Percentiles rank a stretch among this genome's conserved stretches.
These are phyloP conservation scores for Colletotrichum sp. DNA, from an alignment of 2,329 filamentous ascomycete species.

Conservation along the genomic window DNA sequence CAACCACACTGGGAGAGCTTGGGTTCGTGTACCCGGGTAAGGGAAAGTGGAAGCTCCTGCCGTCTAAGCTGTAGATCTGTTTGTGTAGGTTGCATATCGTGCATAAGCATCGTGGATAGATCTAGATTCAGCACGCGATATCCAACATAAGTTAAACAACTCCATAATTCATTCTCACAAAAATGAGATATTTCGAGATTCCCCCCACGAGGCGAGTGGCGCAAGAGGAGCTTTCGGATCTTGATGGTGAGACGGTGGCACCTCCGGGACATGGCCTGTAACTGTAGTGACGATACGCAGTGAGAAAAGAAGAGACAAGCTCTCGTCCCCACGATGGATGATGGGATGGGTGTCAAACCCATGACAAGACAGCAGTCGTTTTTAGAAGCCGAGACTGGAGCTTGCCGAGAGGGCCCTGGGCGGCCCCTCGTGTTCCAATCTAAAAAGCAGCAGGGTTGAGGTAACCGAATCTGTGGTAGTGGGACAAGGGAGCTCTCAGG, in stretches of 20 bases:
- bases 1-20: conserved; percentile 61
- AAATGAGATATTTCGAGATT: background rate
- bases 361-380: background rate
- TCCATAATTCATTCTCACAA: background rate
- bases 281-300: background rate
- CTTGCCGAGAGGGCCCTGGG: background rate
- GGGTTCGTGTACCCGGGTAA: conserved; percentile 21
- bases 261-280: background rate
- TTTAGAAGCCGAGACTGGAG: conserved; percentile 3
- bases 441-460: conserved; percentile 6
- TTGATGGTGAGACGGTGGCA: background rate
- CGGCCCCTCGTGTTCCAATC: conserved; percentile 18
- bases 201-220: background rate
- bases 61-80: background rate
- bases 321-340: background rate
- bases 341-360: background rate
- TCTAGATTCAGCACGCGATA: background rate
- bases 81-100: background rate
- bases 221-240: background rate
- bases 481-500: conserved; percentile 18
- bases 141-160: background rate
- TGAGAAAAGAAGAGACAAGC: background rate
- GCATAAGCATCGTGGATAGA: background rate
- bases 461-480: conserved; percentile 16
- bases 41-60: background rate